Evolutionary conservation across 306 rosid species (phyloP).

Genomic region (Acacia acuminata): DNA sequence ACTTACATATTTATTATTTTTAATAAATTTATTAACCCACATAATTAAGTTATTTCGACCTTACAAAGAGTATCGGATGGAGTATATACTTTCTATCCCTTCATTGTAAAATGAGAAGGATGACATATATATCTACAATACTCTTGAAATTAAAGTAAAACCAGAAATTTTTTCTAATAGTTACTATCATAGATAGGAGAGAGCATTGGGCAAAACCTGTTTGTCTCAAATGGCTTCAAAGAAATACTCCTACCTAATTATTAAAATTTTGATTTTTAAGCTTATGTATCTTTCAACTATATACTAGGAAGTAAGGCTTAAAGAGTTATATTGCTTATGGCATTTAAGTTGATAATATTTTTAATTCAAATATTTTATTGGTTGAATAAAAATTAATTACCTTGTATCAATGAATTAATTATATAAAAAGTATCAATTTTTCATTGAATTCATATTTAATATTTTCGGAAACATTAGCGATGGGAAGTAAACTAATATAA

Average conservation of each 20-base stretch:
- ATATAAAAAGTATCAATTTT: background rate
- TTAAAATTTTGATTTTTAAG: background rate
- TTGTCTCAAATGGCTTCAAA: background rate
- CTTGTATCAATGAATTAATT: background rate
- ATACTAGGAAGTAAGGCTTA: background rate
- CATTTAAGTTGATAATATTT: background rate
- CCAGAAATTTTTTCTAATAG: no score
- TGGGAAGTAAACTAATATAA: background rate
- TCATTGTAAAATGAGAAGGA: no score
- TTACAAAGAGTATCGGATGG: no score
- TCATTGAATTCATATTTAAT: background rate
- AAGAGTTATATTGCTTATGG: background rate
- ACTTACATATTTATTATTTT: no score
- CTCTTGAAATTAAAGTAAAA: no score
- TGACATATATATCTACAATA: no score
- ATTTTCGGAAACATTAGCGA: background rate
- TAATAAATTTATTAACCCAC: no score
- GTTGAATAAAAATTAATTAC: no score
- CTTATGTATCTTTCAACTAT: no score
- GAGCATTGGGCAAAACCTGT: background rate
- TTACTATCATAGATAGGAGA: no score
- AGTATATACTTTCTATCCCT: no score
- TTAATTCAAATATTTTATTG: background rate
- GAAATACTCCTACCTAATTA: background rate
- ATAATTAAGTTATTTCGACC: no score